Evolutionary conservation across 1,284 basidiomycete species (phyloP), one percentile per base, ranked within the genome.

Genomic region (Boletus smithii): DNA sequence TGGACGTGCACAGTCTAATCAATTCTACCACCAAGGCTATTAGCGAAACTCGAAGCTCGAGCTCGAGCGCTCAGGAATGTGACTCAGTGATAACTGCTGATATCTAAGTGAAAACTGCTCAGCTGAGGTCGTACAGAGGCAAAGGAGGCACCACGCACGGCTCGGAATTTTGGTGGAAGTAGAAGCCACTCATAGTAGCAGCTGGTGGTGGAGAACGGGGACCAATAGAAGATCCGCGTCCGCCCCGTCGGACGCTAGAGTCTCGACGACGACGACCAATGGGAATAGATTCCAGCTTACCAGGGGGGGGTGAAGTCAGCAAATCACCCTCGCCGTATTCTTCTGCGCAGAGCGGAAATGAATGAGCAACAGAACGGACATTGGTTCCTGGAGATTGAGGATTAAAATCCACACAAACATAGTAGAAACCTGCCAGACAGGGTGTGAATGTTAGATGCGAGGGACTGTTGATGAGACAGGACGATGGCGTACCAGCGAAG

Each of bases 131-230:
- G 44, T n/a, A 53, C 33, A 24, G 40, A 24, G 24, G 34, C 24
- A 43, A 39, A 17, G 35, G 44, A 51, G 41, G 38, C 40, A 31
- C n/a, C 20, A 80, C 85, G 70, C 62, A 91, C 82, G 88, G 88
- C 60, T 91, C 88, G 46, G 85, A 89, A 60, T 89, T 88, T 72
- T 88, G 86, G 71, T 97, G 94, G 71, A 90, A 97, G 71, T 97
- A 97, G 70, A 91, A 95, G 22, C 91, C 90, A 54, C 79, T 85
- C 87, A 93, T 92, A 36, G 80, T 83, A 14, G 85, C 85, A 47
- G 77, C 74, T 13, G 76, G 73, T 16, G 72, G 60, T 37, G 65
- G 62, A 44, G 69, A 60, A 39, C 68, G 66, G 29, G 74, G 71
- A 30, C 67, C 65, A 17, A 69, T 49, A n/a, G 73, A 70, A 37